Evolutionary conservation across 2,329 filamentous ascomycete species (phyloP), one percentile per base, ranked within the genome.

Genomic region (Fusarium continuum): DNA sequence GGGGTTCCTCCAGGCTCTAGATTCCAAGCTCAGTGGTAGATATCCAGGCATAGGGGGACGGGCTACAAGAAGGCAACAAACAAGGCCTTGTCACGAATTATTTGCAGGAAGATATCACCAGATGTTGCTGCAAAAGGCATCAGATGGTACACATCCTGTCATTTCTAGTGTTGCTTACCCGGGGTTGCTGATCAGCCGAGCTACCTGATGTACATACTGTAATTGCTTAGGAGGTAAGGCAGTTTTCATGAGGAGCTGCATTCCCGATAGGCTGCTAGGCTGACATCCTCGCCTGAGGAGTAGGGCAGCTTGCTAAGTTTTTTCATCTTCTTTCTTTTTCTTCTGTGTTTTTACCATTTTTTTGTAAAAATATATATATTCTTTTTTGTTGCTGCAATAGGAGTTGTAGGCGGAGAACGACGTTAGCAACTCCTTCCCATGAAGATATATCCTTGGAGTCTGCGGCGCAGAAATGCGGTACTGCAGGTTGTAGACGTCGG

Each of bases 91-190:
- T 35, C 7, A 11, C 11, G 8, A 16, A 31, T 9, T 13, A 39
- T 16, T 25, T 32, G 11, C 14, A 43, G 25, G 25, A 9, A 45
- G 38, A 45, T 14, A 49, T 55, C 32, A 45, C 39, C 38, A 45
- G 57, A 20, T 55, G 16, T 35, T 19, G 25, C 32, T 39, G 10
- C 25, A 40, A 61, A 20, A 25, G 50, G 17, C 34, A 47, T 55
- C 39, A 35, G 16, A 34, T 36, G 41, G 47, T 32, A 44, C 34
- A 44, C 38, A 13, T n/a, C 13, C n/a, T 19, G 8, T 6, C 25
- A 26, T 17, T 35, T 19, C 16, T 25, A 16, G 28, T 31, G 13
- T 26, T 22, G 6, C 22, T 31, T 20, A 23, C 35, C n/a, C 17
- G 14, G 13, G 26, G 7, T 26, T 3, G 16, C 6, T 25, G 22